Conservation (phyloP, 371 early-diverging fungal genomes). For the Mortierella sp. region DNA sequence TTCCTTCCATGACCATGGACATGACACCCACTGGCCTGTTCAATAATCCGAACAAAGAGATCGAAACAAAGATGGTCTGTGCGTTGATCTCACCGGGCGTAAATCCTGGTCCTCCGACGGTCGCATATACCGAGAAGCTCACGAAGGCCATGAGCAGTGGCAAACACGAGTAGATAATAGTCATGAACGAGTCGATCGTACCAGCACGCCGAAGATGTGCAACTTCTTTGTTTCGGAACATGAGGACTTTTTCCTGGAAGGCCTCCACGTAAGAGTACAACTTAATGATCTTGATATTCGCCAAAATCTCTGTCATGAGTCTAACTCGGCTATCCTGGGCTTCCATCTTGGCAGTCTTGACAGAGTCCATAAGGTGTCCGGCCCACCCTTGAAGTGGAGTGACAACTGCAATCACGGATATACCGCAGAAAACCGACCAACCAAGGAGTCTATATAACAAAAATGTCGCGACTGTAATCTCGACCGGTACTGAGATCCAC, state of each 20-base stretch:
- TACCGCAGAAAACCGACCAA: slow-evolving; percentile 19
- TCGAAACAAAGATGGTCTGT: slow-evolving; percentile 40
- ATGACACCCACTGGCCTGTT: slow-evolving; percentile 18
- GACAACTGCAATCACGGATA: slow-evolving; percentile 17
- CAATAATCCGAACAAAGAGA: slow-evolving; percentile 30
- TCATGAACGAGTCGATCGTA: slow-evolving; percentile 17
- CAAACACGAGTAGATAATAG: slow-evolving; percentile 35
- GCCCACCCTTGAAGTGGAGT: slow-evolving; percentile 28
- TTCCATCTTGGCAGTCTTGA: slow-evolving; percentile 16
- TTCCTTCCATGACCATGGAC: slow-evolving; percentile 7
- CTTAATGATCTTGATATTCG: slow-evolving; percentile 64
- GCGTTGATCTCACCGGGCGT: slow-evolving; percentile 40
- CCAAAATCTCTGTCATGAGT: slow-evolving; percentile 63
- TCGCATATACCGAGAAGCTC: slow-evolving; percentile 31
- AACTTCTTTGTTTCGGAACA: slow-evolving; percentile 38
- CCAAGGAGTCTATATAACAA: slow-evolving; percentile 18
- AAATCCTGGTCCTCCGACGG: slow-evolving; percentile 38
- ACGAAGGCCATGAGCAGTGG: slow-evolving; percentile 43
- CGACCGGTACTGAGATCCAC: slow-evolving; percentile 16
- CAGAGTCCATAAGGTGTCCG: slow-evolving; percentile 13
- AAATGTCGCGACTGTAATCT: slow-evolving; percentile 9
- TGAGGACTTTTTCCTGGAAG: slow-evolving; percentile 33
- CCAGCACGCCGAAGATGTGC: slow-evolving; percentile 20
- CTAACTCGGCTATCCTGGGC: slow-evolving; percentile 72
- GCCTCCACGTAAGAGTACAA: slow-evolving; percentile 69